phyloP scores from a whole-genome alignment of 805 yeast species.

The Wickerhamomyces alni region DNA sequence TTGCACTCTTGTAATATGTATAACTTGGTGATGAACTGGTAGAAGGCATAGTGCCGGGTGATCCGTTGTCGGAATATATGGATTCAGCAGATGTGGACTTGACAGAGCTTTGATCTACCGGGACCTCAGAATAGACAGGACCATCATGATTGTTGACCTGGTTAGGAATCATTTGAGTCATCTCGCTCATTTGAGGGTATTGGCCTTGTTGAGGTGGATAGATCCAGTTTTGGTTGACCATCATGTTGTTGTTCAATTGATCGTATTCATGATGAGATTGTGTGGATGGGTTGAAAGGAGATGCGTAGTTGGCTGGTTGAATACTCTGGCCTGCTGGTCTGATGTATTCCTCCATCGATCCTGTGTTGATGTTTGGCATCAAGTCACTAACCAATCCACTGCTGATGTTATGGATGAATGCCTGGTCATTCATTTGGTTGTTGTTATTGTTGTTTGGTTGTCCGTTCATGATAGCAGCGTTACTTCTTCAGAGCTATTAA shows the following conservation, averaged over 20 bases:
- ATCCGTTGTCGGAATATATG: not conserved
- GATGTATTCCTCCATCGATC: not conserved
- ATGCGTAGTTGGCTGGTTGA: not conserved
- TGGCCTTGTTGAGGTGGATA: not conserved
- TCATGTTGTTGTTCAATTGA: not conserved
- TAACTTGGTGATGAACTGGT: slow-evolving; percentile 1
- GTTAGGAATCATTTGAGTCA: no score
- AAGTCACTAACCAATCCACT: not conserved
- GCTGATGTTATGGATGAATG: not conserved
- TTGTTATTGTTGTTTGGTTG: not conserved
- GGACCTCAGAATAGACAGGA: no score
- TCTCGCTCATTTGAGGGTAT: no score
- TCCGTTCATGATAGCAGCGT: not conserved
- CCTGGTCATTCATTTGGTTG: not conserved
- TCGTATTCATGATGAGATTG: not conserved
- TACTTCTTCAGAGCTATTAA: no score
- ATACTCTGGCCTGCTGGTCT: not conserved
- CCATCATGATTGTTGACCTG: no score
- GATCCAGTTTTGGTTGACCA: not conserved
- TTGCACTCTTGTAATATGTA: slow-evolving; percentile 1
- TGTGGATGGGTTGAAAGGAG: not conserved
- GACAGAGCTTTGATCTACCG: no score
- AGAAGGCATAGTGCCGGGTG: slow-evolving; percentile 5
- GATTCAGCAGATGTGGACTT: not conserved
- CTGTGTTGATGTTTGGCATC: not conserved